A percentile compares a stretch with the other conserved stretches of the same genome.
Evolutionary conservation across 2,329 filamentous ascomycete species (phyloP).

Genomic region (Huntiella savannae): DNA sequence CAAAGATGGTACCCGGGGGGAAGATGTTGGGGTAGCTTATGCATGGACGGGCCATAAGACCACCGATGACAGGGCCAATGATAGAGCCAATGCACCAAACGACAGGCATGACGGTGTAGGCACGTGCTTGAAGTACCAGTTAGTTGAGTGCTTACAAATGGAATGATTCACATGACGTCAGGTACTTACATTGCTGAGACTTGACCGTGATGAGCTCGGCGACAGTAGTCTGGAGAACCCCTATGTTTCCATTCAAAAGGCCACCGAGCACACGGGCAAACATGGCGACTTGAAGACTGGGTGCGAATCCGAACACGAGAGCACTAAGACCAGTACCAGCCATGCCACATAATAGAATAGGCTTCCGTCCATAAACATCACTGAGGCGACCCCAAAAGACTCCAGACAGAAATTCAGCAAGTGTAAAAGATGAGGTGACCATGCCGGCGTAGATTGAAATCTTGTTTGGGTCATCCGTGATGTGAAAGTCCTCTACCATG

Average conservation of each 20-base stretch:
- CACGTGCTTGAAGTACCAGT: constrained; percentile 42
- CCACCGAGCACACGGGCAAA: constrained; percentile 78
- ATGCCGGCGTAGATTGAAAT: constrained; percentile 88
- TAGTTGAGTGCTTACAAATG: constrained; percentile 15
- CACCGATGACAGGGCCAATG: constrained; percentile 78
- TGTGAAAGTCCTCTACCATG: constrained; percentile 84
- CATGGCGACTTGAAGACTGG: constrained; percentile 62
- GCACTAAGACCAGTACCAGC: constrained; percentile 85
- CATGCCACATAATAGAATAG: constrained; percentile 75
- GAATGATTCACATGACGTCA: neutral
- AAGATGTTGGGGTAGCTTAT: constrained; percentile 64
- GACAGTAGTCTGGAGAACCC: constrained; percentile 85
- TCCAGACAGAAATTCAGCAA: constrained; percentile 85
- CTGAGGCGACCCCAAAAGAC: constrained; percentile 87
- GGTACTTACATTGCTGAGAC: constrained; percentile 63
- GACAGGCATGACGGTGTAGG: constrained; percentile 94
- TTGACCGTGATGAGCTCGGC: constrained; percentile 85
- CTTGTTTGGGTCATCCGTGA: constrained; percentile 57
- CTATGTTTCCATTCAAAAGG: constrained; percentile 91
- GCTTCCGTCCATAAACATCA: constrained; percentile 81
- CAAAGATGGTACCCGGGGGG: constrained; percentile 55
- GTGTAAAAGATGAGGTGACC: constrained; percentile 89
- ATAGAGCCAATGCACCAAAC: constrained; percentile 97
- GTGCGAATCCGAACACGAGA: constrained; percentile 77
- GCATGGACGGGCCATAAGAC: constrained; percentile 72